phyloP scores from a whole-genome alignment of 768 basidiomycete genomes.

The Amyloporia xantha region DNA sequence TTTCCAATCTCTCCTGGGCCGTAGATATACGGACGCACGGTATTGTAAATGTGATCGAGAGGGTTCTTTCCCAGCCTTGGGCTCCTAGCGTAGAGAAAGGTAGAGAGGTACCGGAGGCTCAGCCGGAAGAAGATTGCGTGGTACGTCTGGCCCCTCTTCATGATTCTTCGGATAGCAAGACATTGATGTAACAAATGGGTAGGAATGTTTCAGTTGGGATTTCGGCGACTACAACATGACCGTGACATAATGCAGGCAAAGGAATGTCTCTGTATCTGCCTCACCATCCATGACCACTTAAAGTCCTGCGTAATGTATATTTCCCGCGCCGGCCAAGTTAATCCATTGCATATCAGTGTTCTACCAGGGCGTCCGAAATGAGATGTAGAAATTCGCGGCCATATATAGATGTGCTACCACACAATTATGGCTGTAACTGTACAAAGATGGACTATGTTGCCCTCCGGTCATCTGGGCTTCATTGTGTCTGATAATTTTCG shows the following conservation, averaged over 20 bases:
- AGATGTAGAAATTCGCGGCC: too few species aligned
- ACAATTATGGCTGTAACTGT: too few species aligned
- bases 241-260: constrained; percentile 3
- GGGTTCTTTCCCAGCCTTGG: constrained; percentile 69
- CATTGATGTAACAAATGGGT: too few species aligned
- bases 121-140: constrained; percentile 59
- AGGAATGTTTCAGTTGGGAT: constrained; percentile 73
- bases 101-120: constrained; percentile 53
- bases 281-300: too few species aligned
- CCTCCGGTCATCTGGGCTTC: too few species aligned
- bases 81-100: constrained; percentile 50
- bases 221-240: constrained; percentile 54
- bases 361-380: too few species aligned
- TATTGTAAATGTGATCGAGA: constrained; percentile 75
- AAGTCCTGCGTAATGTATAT: too few species aligned
- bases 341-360: too few species aligned
- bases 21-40: constrained; percentile 78
- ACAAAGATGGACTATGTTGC: too few species aligned
- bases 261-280: background rate
- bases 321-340: too few species aligned
- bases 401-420: too few species aligned
- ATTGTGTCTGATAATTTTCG: too few species aligned
- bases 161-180: background rate
- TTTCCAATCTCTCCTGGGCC: constrained; percentile 76
- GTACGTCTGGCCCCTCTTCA: constrained; percentile 39